phyloP scores from a whole-genome alignment of 495 filamentous ascomycete species.

The Penicillium mononematosum region DNA sequence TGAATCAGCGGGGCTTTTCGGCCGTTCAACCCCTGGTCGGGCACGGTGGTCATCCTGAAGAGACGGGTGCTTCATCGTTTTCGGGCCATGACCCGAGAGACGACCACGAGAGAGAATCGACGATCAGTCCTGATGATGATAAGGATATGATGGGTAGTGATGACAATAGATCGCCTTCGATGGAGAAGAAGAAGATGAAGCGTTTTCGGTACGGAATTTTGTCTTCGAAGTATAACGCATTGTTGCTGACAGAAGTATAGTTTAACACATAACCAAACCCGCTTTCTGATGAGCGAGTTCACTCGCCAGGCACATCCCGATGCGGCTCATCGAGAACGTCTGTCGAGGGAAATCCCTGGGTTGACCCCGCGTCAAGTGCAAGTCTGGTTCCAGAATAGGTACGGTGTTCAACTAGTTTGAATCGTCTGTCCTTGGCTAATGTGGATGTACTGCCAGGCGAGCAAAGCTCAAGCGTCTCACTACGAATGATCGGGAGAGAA shows the following conservation, averaged over 20 bases:
- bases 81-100: conserved; percentile 18
- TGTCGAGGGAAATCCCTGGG: conserved; percentile 90
- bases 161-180: conserved; percentile 27
- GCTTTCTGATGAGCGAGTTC: conserved; percentile 97
- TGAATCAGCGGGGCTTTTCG: conserved; percentile 19
- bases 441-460: conserved; percentile 52
- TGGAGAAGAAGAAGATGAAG: conserved; percentile 92
- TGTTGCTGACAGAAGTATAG: conserved; percentile 42
- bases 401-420: conserved; percentile 30
- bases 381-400: conserved; percentile 99
- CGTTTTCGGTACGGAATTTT: conserved; percentile 72
- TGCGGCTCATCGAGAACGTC: conserved; percentile 83
- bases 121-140: conserved; percentile 37
- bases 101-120: conserved; percentile 28
- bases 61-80: conserved; percentile 22
- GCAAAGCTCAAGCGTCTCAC: conserved; percentile 95
- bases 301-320: conserved; percentile 94
- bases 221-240: conserved; percentile 2
- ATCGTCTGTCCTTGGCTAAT: conserved; percentile 25
- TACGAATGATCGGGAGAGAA: conserved; percentile 87
- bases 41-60: conserved; percentile 19
- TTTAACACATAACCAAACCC: conserved; percentile 93
- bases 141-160: conserved; percentile 28
- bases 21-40: conserved; percentile 19
- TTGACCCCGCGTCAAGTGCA: conserved; percentile 92